Evolutionary conservation across 2,329 filamentous ascomycete genomes (phyloP).

Genomic region (Aspergillus oerlinghausenensis): DNA sequence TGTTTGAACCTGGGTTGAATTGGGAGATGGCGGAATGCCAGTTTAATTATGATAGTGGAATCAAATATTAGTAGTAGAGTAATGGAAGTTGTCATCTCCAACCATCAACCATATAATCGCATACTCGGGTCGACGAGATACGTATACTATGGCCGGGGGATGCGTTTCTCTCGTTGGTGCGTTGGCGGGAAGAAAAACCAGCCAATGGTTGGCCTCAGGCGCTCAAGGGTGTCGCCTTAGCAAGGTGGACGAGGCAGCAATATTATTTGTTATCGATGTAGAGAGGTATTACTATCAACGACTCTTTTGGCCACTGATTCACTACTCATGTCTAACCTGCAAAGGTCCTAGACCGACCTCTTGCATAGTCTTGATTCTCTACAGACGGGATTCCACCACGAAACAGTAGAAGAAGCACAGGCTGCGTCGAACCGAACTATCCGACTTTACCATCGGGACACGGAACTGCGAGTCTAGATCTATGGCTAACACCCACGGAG

Average conservation of each 20-base stretch:
- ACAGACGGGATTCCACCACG: neutral
- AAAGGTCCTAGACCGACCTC: neutral
- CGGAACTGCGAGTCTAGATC: neutral
- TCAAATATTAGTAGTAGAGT: neutral
- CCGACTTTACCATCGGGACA: neutral
- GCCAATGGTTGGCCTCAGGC: neutral
- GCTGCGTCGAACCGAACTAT: neutral
- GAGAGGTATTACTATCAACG: too few relatives aligned
- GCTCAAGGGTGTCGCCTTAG: neutral
- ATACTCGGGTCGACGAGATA: neutral
- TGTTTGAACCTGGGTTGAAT: neutral
- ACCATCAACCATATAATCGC: neutral
- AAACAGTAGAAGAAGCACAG: neutral
- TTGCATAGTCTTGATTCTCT: neutral
- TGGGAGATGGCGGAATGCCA: neutral
- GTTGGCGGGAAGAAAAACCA: constrained; percentile 3
- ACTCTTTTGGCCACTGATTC: too few relatives aligned
- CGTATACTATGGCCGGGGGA: neutral
- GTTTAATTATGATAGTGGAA: neutral
- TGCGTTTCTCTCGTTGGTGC: neutral
- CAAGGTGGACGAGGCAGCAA: neutral
- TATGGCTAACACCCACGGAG: neutral
- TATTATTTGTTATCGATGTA: too few relatives aligned
- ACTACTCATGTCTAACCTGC: too few relatives aligned
- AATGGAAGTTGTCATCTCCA: neutral